Evolutionary conservation across 2,329 filamentous ascomycete genomes (phyloP).

Genomic region (Lachnellula subtilissima): DNA sequence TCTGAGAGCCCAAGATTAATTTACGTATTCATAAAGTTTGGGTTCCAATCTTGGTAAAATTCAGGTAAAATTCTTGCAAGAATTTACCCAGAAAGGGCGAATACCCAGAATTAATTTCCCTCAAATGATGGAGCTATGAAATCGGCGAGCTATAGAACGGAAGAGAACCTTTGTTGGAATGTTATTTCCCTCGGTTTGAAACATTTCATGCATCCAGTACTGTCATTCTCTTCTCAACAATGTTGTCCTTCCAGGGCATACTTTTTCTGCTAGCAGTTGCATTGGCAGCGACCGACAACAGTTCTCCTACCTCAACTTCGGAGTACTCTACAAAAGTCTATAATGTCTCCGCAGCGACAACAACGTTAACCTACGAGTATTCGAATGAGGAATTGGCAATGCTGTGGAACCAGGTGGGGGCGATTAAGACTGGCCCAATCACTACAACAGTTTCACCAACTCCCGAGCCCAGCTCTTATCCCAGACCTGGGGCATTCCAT

Average conservation of each 20-base stretch:
- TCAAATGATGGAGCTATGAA: too few relatives aligned
- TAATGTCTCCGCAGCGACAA: conserved; percentile 40
- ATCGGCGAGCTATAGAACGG: too few relatives aligned
- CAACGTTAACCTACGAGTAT: conserved; percentile 40
- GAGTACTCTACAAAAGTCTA: conserved; percentile 26
- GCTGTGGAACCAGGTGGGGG: conserved; percentile 42
- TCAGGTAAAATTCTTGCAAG: too few relatives aligned
- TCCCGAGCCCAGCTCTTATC: conserved; percentile 37
- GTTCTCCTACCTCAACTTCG: conserved; percentile 2
- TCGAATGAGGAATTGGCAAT: conserved; percentile 42
- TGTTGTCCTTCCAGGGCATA: neutral
- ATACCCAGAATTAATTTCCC: neutral
- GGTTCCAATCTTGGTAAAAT: neutral
- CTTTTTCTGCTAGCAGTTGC: neutral
- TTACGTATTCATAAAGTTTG: too few relatives aligned
- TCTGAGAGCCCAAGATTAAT: too few relatives aligned
- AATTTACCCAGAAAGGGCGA: neutral
- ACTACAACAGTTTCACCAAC: conserved; percentile 40
- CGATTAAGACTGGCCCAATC: conserved; percentile 37
- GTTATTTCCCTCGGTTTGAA: too few relatives aligned
- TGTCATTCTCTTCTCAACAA: neutral
- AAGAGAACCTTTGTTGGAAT: too few relatives aligned
- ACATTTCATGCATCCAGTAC: too few relatives aligned
- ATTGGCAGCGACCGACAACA: neutral
- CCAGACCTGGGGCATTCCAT: conserved; percentile 37